Evolutionary conservation across 192 early-diverging fungal genomes (phyloP), one percentile per base, ranked within the genome.

Genomic region (Gigaspora rosea): DNA sequence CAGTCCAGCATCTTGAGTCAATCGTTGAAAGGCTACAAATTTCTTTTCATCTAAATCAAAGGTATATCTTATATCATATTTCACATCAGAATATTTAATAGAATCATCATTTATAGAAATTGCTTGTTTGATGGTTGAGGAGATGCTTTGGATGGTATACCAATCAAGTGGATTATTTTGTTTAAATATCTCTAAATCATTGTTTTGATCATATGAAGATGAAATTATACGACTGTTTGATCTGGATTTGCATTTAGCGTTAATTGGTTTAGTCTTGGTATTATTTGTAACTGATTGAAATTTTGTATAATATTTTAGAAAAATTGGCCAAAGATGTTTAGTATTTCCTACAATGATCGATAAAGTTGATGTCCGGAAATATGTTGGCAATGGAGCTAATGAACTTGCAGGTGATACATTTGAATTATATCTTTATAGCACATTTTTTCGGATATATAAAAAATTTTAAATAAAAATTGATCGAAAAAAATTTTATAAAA

Each of bases 21-120:
- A 51, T 18, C 18, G 46, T 70, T 70, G 67, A 27, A 70, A 52
- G 9, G 67, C 67, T 18, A 52, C 67, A 22, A 70, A 70, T 33
- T 51, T 70, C 27, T 48, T 51, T 50, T 48, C 10, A 32, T 70
- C 67, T 8, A 51, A 51, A 15, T 70, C 67, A 70, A 70, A 70
- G 5, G 67, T 51, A 27, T 70, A 70, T 11, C 67, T 48, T 22
- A 70, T 27, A 70, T 70, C 67, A 20, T 70, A 70, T 27, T 52
- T n/a, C 18, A 68, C 8, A 32, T n/a, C 41, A 41, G 41, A 41
- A 41, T 41, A 41, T 7, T 7, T 41, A 41, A 41, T 41, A 20
- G 47, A 12, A 12, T n/a, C 16, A 46, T 47, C 22, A 32, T 62
- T 62, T 62, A 9, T 32, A 32, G 8, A 13, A 62, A 62, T 62